phyloP scores from a whole-genome alignment of 2,329 filamentous ascomycete genomes.

The Epichloe amarillans region DNA sequence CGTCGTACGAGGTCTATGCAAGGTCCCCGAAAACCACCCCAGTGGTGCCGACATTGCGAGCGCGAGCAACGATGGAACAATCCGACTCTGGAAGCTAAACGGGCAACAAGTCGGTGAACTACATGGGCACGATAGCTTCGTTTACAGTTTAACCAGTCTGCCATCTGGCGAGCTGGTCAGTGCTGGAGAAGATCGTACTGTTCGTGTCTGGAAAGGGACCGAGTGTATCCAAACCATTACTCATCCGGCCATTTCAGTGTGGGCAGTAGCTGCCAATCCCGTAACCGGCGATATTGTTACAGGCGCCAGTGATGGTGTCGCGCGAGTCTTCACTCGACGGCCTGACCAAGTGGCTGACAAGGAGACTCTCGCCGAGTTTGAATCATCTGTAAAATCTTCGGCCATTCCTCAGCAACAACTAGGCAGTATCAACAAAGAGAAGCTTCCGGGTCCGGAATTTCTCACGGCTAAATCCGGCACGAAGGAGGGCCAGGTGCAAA shows the following conservation, averaged over 20 bases:
- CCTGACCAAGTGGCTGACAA: slow-evolving; percentile 55
- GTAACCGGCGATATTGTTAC: slow-evolving; percentile 88
- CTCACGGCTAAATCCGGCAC: slow-evolving; percentile 68
- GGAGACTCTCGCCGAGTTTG: slow-evolving; percentile 58
- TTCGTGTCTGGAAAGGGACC: slow-evolving; percentile 72
- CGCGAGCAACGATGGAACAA: slow-evolving; percentile 81
- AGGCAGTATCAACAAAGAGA: slow-evolving; percentile 77
- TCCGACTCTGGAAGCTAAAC: slow-evolving; percentile 74
- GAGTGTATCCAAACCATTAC: slow-evolving; percentile 92
- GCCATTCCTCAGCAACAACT: slow-evolving; percentile 80
- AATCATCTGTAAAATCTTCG: slow-evolving; percentile 68
- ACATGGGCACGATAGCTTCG: slow-evolving; percentile 84
- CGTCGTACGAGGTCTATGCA: slow-evolving; percentile 78
- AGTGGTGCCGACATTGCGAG: slow-evolving; percentile 88
- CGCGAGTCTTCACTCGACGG: slow-evolving; percentile 71
- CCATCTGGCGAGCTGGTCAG: slow-evolving; percentile 83
- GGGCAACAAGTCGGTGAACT: slow-evolving; percentile 67
- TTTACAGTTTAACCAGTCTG: slow-evolving; percentile 69
- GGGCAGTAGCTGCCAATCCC: slow-evolving; percentile 72
- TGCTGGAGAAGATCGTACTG: slow-evolving; percentile 85
- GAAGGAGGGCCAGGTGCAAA: slow-evolving; percentile 93
- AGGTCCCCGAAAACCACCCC: slow-evolving; percentile 59
- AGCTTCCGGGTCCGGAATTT: slow-evolving; percentile 80
- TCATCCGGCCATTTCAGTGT: slow-evolving; percentile 92
- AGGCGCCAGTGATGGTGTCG: slow-evolving; percentile 76